Percentiles rank a stretch among this genome's conserved stretches.
Conservation (phyloP, 202 grass and related monocot species). For the Cymbopogon flexuosus region DNA sequence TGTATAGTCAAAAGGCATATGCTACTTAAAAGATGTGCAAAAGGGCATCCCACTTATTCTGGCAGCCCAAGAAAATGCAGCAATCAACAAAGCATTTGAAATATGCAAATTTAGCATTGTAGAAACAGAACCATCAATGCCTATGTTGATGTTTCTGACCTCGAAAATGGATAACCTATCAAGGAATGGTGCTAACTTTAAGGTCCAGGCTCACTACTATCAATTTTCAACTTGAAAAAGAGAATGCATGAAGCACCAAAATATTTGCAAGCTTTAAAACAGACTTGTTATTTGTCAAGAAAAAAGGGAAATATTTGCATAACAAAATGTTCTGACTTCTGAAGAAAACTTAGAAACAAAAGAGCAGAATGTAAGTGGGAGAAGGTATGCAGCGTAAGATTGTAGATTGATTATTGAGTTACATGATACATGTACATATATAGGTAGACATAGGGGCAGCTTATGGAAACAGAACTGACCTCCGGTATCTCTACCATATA, state of each 20-base stretch:
- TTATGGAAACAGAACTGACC: too few relatives aligned
- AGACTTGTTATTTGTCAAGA: background rate
- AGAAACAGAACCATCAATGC: background rate
- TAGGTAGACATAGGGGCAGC: too few relatives aligned
- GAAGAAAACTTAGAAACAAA: background rate
- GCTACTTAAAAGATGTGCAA: background rate
- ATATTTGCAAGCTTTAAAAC: background rate
- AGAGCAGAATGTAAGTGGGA: background rate
- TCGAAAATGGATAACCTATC: background rate
- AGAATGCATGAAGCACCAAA: background rate
- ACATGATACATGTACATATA: too few relatives aligned
- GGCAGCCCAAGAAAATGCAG: background rate
- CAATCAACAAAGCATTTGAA: conserved; percentile 12
- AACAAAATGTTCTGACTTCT: background rate
- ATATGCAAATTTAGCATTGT: background rate
- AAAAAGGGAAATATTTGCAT: conserved; percentile 5
- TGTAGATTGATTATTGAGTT: too few relatives aligned
- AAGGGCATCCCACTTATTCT: background rate
- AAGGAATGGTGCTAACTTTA: background rate
- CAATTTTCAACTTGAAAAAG: background rate
- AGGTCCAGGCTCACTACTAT: background rate
- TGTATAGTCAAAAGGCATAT: background rate
- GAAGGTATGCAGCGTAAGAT: too few relatives aligned
- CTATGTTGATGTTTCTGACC: background rate
- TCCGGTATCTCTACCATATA: too few relatives aligned